Evolutionary conservation across 1,284 basidiomycete genomes (phyloP), one percentile per base, ranked within the genome.

Genomic region (Pisolithus thermaeus): DNA sequence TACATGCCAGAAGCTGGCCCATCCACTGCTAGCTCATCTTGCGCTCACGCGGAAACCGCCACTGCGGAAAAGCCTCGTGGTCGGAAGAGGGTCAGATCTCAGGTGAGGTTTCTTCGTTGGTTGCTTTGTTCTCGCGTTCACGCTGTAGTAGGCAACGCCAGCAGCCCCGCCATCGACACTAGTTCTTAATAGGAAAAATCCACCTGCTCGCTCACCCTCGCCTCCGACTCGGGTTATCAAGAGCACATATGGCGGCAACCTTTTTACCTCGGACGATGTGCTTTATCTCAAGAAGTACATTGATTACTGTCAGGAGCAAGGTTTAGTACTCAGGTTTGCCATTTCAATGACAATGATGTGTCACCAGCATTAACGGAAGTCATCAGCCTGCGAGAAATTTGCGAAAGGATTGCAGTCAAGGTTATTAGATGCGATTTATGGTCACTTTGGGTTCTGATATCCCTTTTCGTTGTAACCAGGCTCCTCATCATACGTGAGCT

Each of bases 221-320:
- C 88, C 88, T 18, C 88, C 88, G 11, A 80, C 76, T 3, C 79
- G 86, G 7, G 81, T 90, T n/a, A 81, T 90, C 62, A 90, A 88
- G 67, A 90, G 87, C 60, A 89, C 87, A 0, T 90, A 89, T 59
- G 88, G 88, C 42, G 89, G 88, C 3, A 90, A 91, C 61, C 62
- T 90, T 38, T 91, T 90, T 61, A 91, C 88, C 0, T 75, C 82
- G 1, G 88, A 90, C 46, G 88, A 91, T 62, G 78, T 90, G 23
- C 49, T 79, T 41, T 91, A 90, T 63, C 74, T 91, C 54, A 87
- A 90, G 62, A 83, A 81, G 61, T 90, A 91, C 61, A 90, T 91
- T 46, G 87, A 90, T 59, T 91, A 89, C 59, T 90, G 88, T 61
- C 87, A 88, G 58, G 85, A 88, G 53, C 84, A 90, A 64, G 88